Conservation (phyloP, 148 eudicot genomes). For the Cornus suecica region DNA sequence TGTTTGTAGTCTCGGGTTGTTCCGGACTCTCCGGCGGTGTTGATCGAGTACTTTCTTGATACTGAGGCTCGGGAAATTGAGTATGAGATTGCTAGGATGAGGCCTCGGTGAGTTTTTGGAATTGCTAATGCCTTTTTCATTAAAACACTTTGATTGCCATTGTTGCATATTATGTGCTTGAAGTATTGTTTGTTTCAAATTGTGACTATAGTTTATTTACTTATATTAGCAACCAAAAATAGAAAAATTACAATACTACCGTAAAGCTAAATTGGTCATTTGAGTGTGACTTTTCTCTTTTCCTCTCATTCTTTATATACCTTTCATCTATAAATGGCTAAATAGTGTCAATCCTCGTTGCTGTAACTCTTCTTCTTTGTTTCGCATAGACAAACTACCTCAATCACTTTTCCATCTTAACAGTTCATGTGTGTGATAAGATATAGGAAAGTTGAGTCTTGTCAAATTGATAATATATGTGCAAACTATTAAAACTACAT, state of each 20-base stretch:
- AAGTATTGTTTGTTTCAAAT: neutral
- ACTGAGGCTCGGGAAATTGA: slow-evolving; percentile 96
- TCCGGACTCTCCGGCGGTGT: slow-evolving; percentile 53
- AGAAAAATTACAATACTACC: too few species aligned
- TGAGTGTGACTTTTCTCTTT: neutral
- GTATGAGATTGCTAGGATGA: slow-evolving; percentile 75
- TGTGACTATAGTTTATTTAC: neutral
- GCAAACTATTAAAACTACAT: neutral
- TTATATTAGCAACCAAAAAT: neutral
- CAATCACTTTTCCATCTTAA: neutral
- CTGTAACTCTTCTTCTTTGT: neutral
- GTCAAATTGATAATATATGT: too few species aligned
- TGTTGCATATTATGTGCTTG: neutral
- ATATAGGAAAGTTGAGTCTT: neutral
- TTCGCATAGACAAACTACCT: neutral
- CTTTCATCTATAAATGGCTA: neutral
- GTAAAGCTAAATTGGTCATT: neutral
- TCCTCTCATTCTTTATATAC: neutral
- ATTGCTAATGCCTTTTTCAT: neutral
- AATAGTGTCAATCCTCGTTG: neutral
- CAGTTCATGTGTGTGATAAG: neutral
- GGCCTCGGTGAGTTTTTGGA: slow-evolving; percentile 58
- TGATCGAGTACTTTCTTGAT: slow-evolving; percentile 90
- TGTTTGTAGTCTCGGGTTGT: slow-evolving; percentile 58
- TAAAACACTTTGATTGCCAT: neutral